Evolutionary conservation across 2,329 filamentous ascomycete genomes (phyloP).

Genomic region (Chaetomiaceae sp.): DNA sequence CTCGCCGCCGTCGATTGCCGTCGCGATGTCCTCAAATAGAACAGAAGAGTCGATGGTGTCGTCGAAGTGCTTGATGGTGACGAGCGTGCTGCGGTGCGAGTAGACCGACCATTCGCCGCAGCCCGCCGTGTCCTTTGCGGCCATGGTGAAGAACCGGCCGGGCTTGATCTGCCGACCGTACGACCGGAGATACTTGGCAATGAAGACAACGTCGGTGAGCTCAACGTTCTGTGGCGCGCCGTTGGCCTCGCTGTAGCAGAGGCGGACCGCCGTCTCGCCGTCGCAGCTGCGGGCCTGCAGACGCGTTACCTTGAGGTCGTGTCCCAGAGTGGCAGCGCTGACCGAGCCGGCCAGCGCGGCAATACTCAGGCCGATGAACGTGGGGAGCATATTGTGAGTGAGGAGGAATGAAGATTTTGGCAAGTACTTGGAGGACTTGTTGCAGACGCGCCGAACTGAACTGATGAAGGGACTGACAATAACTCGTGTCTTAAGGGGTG

Average conservation of each 20-base stretch:
- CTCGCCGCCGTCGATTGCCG: neutral
- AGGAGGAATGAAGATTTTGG: neutral
- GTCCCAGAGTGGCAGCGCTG: neutral
- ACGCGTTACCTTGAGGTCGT: neutral
- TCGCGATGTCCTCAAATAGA: neutral
- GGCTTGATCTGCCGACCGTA: neutral
- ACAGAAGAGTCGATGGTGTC: neutral
- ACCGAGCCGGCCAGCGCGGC: neutral
- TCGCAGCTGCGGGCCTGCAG: neutral
- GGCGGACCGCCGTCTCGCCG: neutral
- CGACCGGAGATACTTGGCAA: neutral
- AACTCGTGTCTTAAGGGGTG: no score
- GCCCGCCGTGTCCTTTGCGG: neutral
- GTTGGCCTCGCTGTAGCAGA: neutral
- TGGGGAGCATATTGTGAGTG: neutral
- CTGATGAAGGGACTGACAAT: no score
- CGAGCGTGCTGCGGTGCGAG: neutral
- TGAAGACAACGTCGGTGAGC: neutral
- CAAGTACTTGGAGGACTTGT: no score
- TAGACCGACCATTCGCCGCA: constrained; percentile 2
- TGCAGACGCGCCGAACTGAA: no score
- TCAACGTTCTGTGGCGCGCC: neutral
- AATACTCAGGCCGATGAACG: neutral
- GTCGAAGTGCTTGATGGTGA: neutral
- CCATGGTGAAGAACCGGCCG: neutral